phyloP scores from a whole-genome alignment of 495 filamentous ascomycete species.

The Tuber magnatum region DNA sequence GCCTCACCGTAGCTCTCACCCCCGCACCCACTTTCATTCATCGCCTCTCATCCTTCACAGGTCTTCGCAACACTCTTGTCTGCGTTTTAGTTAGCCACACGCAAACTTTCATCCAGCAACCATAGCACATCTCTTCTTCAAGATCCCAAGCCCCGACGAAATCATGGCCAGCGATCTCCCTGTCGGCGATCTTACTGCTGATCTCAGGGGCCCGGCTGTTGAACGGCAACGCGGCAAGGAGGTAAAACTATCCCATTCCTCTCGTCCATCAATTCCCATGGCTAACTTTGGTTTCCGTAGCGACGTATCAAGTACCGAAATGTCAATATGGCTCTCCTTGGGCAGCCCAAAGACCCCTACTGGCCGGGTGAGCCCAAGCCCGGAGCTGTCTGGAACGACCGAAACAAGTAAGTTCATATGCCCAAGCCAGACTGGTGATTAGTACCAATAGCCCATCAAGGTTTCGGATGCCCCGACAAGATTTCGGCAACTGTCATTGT shows the following conservation, averaged over 20 bases:
- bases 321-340: conserved; percentile 35
- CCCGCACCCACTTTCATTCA: conserved; percentile 11
- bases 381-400: conserved; percentile 28
- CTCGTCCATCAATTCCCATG: not conserved
- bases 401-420: conserved; percentile 30
- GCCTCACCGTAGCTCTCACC: conserved; percentile 16
- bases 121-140: conserved; percentile 6
- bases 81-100: not conserved
- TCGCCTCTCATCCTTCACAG: conserved; percentile 21
- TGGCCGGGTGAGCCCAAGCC: conserved; percentile 11
- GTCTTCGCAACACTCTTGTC: conserved; percentile 6
- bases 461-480: conserved; percentile 28
- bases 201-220: conserved; percentile 32
- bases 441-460: conserved; percentile 26
- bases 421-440: not conserved
- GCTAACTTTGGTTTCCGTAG: conserved; percentile 20
- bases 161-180: conserved; percentile 30
- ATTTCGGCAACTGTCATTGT: conserved; percentile 25
- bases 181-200: conserved; percentile 22
- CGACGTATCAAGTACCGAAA: conserved; percentile 40
- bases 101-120: conserved; percentile 8
- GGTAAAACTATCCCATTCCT: conserved; percentile 19
- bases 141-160: conserved; percentile 6
- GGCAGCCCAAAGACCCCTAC: conserved; percentile 10
- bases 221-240: conserved; percentile 38